Evolutionary conservation across 257 asterid genomes (phyloP), one percentile per base, ranked within the genome.

Genomic region (Knoxia roxburghii): DNA sequence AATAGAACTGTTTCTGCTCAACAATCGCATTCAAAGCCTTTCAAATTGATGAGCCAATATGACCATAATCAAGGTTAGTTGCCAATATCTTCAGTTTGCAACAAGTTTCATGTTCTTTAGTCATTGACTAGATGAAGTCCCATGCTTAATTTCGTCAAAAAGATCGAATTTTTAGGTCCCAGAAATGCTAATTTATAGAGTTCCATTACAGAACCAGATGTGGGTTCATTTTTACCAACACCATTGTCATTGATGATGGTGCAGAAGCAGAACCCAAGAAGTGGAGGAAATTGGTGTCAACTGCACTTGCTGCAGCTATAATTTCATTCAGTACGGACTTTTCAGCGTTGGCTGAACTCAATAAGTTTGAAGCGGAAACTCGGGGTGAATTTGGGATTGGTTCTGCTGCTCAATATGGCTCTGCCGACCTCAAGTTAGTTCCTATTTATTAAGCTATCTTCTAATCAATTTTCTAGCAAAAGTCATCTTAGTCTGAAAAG

Each of bases 361-460:
- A 93, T 68, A 90, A 88, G 74, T 93, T 65, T 73, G 99, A 93
- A 72, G 99, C 97, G 1, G 99, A 88, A n/a, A 88, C 91, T 23
- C 78, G 96, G 26, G 99, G 99, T 2, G 99, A 93, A 77, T 93
- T 90, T 26, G 99, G 97, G 65, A 93, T 93, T 69, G 97, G 97
- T 61, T 93, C 99, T 3, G 99, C 99, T 6, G 96, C 99, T 57
- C 99, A 93, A 67, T 93, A 83, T 75, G 99, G 99, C 48, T 93
- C 96, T 64, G 96, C 99, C 17, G 96, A 93, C 39, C 92, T 93
- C 71, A 86, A 83, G 97, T 90, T 26, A 53, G 81, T 78, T 73
- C 35, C 51, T 10, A 33, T 58, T 37, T 11, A 1, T 40, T 27
- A 46, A 39, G 6, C 41, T 15, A 72, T 54, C 23, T 18, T 24